Percentiles rank a stretch among this genome's conserved stretches.
phyloP scores from a whole-genome alignment of 2,329 filamentous ascomycete species.

The Paramyrothecium sp. region DNA sequence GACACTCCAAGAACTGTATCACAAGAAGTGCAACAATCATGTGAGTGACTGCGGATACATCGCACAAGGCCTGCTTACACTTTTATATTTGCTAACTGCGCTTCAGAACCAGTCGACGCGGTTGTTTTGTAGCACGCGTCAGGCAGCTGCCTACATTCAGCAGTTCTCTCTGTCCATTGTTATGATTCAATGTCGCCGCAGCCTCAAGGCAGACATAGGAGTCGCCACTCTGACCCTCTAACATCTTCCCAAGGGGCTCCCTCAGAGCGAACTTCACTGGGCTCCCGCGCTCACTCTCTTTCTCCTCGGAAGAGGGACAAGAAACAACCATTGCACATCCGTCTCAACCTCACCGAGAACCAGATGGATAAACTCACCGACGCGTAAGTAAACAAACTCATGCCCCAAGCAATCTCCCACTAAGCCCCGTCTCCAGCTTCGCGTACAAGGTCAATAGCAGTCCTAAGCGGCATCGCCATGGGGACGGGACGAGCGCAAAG shows the following conservation, averaged over 20 bases:
- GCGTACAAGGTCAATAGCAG: slow-evolving; percentile 26
- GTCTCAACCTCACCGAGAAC: slow-evolving; percentile 46
- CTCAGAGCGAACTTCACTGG: slow-evolving; percentile 32
- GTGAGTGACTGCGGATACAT: no score
- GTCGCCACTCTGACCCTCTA: slow-evolving; percentile 20
- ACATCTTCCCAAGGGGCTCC: slow-evolving; percentile 31
- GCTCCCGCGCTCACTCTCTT: slow-evolving; percentile 28
- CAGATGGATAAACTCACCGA: slow-evolving; percentile 48
- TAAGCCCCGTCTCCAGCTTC: slow-evolving; percentile 24
- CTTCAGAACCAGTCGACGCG: no score
- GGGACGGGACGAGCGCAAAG: slow-evolving; percentile 13
- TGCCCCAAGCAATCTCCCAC: background rate
- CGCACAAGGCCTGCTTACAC: no score
- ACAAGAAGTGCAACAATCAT: no score
- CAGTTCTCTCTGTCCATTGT: background rate
- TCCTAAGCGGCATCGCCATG: slow-evolving; percentile 16
- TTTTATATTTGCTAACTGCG: no score
- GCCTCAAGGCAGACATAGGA: slow-evolving; percentile 10
- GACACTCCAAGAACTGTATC: no score
- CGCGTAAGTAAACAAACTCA: slow-evolving; percentile 30
- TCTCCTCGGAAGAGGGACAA: slow-evolving; percentile 31
- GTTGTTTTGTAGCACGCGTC: no score
- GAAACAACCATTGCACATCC: slow-evolving; percentile 41
- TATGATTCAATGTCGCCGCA: background rate
- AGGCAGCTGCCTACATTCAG: no score